Base-by-base conservation (phyloP, 139 green algal species). In the Closterium sp. region DNA sequence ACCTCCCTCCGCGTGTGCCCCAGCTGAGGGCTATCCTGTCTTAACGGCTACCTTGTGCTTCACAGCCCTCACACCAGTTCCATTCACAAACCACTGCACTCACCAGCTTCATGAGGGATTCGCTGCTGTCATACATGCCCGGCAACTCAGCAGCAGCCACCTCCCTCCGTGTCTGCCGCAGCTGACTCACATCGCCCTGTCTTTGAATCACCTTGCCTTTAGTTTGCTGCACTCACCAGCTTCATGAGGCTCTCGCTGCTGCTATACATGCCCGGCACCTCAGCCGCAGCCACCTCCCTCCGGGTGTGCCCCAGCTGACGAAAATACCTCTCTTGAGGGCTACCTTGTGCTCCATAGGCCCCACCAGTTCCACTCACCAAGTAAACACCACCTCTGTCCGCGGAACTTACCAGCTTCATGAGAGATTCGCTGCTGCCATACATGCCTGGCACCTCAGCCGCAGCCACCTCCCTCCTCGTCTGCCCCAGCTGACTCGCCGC, bases 401-500 rank as follows among this genome's bases (percentile, higher is more conserved):
- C n/a, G n/a, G n/a, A n/a, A 70, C 92, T 92, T 22, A 99, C 95
- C 92, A 99, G 93, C 90, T 92, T 88, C 34, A 98, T 84, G 89
- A 99, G 93, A 45, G 94, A 95, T 2, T 42, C 70, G 62, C 31
- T 85, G 38, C 28, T 86, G 88, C 24, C 17, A 50, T 88, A 96
- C 90, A 93, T 94, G 0, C 28, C 87, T 0, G 95, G 94, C 2
- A 98, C 92, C 32, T 97, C 96, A 11, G 92, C 88, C 13, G 95
- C 88, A 6, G 89, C 28, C 30, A 99, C 89, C 85, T 99, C 98
- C 0, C 87, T 73, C 1, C 97, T 95, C 11, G 91, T 85, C 94
- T 98, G 91, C 17, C 95, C 94, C 45, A 99, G 96, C 93, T 98
- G 96, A n/a, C 73, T 96, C 22, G 86, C n/a, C 1, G 97, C 95